Percentiles rank a stretch among this genome's conserved stretches.
These are phyloP conservation scores for Blastobotrys apis DNA, from an alignment of 1,139 yeast species.

Conservation along the genomic window DNA sequence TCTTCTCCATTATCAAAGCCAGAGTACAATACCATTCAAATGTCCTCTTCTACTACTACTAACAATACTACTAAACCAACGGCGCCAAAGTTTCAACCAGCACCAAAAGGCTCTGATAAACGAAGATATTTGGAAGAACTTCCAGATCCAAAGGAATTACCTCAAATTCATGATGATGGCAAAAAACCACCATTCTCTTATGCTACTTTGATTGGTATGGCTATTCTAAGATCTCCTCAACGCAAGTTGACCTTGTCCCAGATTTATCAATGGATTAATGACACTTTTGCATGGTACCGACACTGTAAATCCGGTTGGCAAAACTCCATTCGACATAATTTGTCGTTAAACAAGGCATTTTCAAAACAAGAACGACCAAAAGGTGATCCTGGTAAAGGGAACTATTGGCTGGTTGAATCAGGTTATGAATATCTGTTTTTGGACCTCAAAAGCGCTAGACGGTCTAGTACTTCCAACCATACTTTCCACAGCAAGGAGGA, in stretches of 20 bases:
- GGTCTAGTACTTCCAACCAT: slow-evolving; percentile 7
- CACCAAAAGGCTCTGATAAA: slow-evolving; percentile 20
- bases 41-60: background rate
- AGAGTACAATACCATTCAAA: slow-evolving; percentile 4
- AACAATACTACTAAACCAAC: slow-evolving; percentile 40
- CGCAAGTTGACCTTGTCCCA: slow-evolving; percentile 82
- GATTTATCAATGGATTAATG: slow-evolving; percentile 89
- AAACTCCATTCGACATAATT: slow-evolving; percentile 80
- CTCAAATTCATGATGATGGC: slow-evolving; percentile 43
- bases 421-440: slow-evolving; percentile 82
- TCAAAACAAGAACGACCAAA: slow-evolving; percentile 87
- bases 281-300: slow-evolving; percentile 77
- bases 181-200: slow-evolving; percentile 89
- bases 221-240: slow-evolving; percentile 78
- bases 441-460: slow-evolving; percentile 38
- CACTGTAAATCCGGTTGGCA: slow-evolving; percentile 93
- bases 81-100: slow-evolving; percentile 8
- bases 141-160: slow-evolving; percentile 42
- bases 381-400: slow-evolving; percentile 85
- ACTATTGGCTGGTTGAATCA: slow-evolving; percentile 86
- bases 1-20: slow-evolving; percentile 20
- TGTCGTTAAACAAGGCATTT: slow-evolving; percentile 82
- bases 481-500: slow-evolving; percentile 4
- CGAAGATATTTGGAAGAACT: slow-evolving; percentile 19
- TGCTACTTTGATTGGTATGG: slow-evolving; percentile 91